These are phyloP conservation scores for Sclerotinia glacialis DNA, from an alignment of 2,329 filamentous ascomycete genomes.

Conservation along the genomic window DNA sequence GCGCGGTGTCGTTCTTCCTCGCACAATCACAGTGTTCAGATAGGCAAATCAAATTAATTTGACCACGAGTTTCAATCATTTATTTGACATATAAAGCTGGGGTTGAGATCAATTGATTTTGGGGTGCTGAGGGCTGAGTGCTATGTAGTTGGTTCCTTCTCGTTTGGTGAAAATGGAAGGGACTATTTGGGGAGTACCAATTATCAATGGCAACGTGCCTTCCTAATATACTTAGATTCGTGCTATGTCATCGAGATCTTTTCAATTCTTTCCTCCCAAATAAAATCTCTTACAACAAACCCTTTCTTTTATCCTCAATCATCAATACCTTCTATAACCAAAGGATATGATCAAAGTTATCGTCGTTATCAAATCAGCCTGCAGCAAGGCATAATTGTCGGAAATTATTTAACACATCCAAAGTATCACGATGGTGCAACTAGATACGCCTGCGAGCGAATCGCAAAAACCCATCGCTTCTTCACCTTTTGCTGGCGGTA, in stretches of 20 bases:
- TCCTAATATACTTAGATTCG: neutral
- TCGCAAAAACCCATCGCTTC: neutral
- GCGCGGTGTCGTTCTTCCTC: conserved; percentile 5
- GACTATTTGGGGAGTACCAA: neutral
- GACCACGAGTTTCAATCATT: conserved; percentile 11
- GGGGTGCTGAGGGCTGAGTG: neutral
- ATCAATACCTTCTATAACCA: neutral
- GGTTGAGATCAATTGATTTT: neutral
- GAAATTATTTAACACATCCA: neutral
- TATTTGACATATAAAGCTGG: neutral
- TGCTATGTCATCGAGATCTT: neutral
- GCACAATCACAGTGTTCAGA: conserved; percentile 19
- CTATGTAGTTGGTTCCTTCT: neutral
- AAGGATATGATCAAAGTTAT: neutral
- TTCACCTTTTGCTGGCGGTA: conserved; percentile 2
- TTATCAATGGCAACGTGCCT: neutral
- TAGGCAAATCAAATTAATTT: conserved; percentile 22
- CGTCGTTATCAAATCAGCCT: neutral
- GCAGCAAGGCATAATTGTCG: neutral
- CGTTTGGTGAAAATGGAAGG: neutral
- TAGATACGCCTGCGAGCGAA: neutral
- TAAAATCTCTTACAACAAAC: too few species aligned
- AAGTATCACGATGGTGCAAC: neutral
- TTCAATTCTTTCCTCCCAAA: neutral
- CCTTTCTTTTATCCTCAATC: neutral